Evolutionary conservation across 2,329 filamentous ascomycete species (phyloP).

Genomic region (Talaromyces sp.): DNA sequence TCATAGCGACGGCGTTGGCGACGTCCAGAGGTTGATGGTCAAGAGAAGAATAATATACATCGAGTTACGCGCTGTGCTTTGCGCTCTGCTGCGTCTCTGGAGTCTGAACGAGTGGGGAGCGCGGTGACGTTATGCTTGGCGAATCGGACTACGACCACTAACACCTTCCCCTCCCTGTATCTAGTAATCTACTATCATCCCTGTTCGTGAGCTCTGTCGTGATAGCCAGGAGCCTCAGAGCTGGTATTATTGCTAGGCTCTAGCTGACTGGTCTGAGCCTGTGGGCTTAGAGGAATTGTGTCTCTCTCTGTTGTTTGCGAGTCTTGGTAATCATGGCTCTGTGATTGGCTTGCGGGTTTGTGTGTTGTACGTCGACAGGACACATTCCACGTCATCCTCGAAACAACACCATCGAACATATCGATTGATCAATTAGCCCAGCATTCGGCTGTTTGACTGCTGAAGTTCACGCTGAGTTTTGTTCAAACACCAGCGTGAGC

Average conservation of each 20-base stretch:
- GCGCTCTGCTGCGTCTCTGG: too few species aligned
- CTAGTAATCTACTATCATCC: neutral
- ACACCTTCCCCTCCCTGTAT: neutral
- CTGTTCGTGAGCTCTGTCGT: neutral
- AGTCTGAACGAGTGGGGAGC: neutral
- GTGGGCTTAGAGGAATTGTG: neutral
- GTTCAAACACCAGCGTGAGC: neutral
- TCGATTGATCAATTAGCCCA: neutral
- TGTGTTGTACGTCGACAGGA: neutral
- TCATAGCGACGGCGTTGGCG: neutral
- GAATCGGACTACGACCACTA: neutral
- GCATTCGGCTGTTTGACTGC: neutral
- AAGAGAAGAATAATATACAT: neutral
- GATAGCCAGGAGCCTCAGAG: neutral
- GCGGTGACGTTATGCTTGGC: neutral
- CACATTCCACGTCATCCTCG: neutral
- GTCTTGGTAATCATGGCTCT: neutral
- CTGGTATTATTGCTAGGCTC: neutral
- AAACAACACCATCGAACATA: neutral
- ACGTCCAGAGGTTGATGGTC: neutral
- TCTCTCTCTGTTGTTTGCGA: neutral
- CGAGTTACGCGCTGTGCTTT: neutral
- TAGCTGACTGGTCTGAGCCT: neutral
- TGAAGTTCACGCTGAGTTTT: neutral
- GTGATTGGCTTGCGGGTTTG: neutral